Evolutionary conservation across 805 yeast species (phyloP), one percentile per base, ranked within the genome.

Genomic region (Hanseniaspora lachancei): DNA sequence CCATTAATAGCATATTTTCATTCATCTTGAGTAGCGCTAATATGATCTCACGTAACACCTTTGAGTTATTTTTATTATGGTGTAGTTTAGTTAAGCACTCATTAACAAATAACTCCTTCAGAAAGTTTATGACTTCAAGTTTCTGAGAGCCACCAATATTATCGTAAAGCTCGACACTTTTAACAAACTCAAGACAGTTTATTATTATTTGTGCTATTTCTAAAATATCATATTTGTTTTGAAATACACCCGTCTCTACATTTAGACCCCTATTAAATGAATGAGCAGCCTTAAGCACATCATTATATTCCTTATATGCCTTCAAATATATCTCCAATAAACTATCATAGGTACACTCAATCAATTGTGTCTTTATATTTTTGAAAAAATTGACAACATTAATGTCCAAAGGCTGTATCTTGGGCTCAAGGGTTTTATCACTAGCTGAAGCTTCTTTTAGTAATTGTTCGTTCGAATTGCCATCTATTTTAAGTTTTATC

Each of bases 41-140:
- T 58, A 66, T 54, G 6, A 68, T 68, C 18, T 66, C 66, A 12
- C 69, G 66, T 5, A 64, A 68, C 38, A 67, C 77, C 41, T 81
- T 78, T 46, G 72, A 68, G 1, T 72, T 63, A 46, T 76, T 78
- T 58, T 76, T 74, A 58, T 76, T 81, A 34, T 74, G 67, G 52
- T 84, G 89, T 57, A 86, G 73, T 63, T 87, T 95, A 47, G 79
- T 68, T 16, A 86, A 65, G 8, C 84, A 74, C 0, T 93, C 86
- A 63, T 77, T 83, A 42, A 84, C 82, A 63, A 87, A 86, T 20
- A 86, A 71, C 62, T 84, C 91, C 52, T 62, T 63, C 10, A 67
- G 49, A 34, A 66, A 60, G 16, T 58, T 60, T 15, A 62, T 54
- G 39, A 64, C 62, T n/a, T 61, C 62, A 18, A 59, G 51, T 4